Evolutionary conservation across 306 rosid species (phyloP).

Genomic region (Malus domestica): DNA sequence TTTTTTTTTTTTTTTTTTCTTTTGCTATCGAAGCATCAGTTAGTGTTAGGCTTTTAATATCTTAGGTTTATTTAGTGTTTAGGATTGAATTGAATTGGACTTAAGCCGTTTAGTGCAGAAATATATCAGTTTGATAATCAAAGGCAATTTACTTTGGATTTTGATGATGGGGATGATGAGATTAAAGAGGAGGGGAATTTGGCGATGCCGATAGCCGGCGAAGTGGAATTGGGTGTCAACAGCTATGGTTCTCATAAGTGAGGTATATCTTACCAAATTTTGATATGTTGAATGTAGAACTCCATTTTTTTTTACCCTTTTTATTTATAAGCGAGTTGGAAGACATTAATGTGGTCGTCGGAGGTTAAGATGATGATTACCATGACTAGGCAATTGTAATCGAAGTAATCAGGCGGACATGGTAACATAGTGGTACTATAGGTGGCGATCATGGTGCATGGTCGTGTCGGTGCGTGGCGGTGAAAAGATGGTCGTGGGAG

Average conservation of each 20-base stretch:
- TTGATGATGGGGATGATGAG: constrained; percentile 44
- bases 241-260: constrained; percentile 39
- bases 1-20: too few relatives aligned
- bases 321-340: constrained; percentile 8
- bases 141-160: constrained; percentile 56
- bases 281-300: not conserved
- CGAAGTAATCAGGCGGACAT: too few relatives aligned
- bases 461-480: too few relatives aligned
- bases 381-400: too few relatives aligned
- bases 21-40: too few relatives aligned
- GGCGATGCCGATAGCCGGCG: constrained; percentile 25
- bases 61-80: too few relatives aligned
- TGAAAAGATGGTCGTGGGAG: too few relatives aligned
- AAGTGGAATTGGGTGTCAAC: constrained; percentile 37
- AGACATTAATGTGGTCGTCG: not conserved
- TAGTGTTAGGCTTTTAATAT: too few relatives aligned
- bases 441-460: too few relatives aligned
- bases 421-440: too few relatives aligned
- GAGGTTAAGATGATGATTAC: too few relatives aligned
- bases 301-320: not conserved
- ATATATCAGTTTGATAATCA: constrained; percentile 35
- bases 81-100: too few relatives aligned
- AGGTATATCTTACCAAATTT: constrained; percentile 18
- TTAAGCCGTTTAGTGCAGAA: constrained; percentile 44
- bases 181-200: constrained; percentile 27